Conservation (phyloP, 73 alveolate species). For the Stentor roeselii region DNA sequence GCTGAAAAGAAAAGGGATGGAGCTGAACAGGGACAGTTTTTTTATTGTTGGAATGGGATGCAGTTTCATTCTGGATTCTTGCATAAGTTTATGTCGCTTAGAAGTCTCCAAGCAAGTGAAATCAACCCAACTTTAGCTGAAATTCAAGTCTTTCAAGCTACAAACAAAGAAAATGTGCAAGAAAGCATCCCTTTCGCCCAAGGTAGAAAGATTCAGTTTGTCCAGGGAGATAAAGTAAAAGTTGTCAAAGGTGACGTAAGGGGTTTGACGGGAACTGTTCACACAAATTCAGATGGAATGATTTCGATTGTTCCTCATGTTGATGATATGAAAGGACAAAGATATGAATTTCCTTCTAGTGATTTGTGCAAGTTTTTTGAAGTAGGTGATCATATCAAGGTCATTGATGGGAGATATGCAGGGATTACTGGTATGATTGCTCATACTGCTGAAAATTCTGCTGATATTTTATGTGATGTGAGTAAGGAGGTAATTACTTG, state of each 20-base stretch:
- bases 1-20: slow-evolving; percentile 19
- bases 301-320: slow-evolving; percentile 50
- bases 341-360: slow-evolving; percentile 36
- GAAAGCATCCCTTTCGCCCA: slow-evolving; percentile 42
- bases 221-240: slow-evolving; percentile 80
- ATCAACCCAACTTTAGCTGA: slow-evolving; percentile 75
- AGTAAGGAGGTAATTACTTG: slow-evolving; percentile 57
- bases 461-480: slow-evolving; percentile 58
- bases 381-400: slow-evolving; percentile 80
- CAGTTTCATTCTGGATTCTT: slow-evolving; percentile 70
- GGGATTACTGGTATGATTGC: slow-evolving; percentile 84
- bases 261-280: slow-evolving; percentile 70
- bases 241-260: slow-evolving; percentile 70
- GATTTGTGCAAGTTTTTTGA: slow-evolving; percentile 68
- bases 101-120: slow-evolving; percentile 53
- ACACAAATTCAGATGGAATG: slow-evolving; percentile 55
- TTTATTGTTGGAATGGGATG: slow-evolving; percentile 50
- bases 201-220: slow-evolving; percentile 34
- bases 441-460: slow-evolving; percentile 41
- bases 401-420: slow-evolving; percentile 66
- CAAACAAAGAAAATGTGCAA: slow-evolving; percentile 35
- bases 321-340: slow-evolving; percentile 39
- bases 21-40: slow-evolving; percentile 30
- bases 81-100: slow-evolving; percentile 48
- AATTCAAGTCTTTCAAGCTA: slow-evolving; percentile 48